phyloP scores from a whole-genome alignment of 2,329 filamentous ascomycete genomes.

The Rhynchosporium agropyri region DNA sequence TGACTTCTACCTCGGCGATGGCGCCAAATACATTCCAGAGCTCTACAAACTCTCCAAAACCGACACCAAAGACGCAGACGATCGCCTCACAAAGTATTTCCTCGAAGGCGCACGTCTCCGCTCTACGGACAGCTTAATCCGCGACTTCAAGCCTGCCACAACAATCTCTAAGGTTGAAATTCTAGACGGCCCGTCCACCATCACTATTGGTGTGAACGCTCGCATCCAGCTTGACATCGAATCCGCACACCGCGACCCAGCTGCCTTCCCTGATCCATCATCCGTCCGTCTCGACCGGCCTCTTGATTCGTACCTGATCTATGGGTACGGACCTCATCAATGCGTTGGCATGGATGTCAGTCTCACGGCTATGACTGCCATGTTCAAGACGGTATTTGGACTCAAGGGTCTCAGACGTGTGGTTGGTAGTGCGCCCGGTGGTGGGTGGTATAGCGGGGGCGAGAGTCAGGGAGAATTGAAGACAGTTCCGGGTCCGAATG shows the following conservation, averaged over 20 bases:
- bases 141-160: conserved; percentile 41
- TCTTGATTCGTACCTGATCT: conserved; percentile 65
- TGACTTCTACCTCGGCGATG: conserved; percentile 69
- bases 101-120: conserved; percentile 72
- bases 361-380: conserved; percentile 60
- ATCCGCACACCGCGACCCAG: conserved; percentile 57
- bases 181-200: conserved; percentile 53
- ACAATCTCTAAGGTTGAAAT: conserved; percentile 50
- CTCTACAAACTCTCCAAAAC: conserved; percentile 62
- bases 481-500: conserved; percentile 28
- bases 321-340: conserved; percentile 63
- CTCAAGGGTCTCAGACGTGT: conserved; percentile 33
- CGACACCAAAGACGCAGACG: conserved; percentile 59
- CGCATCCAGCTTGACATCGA: conserved; percentile 66
- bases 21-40: conserved; percentile 58
- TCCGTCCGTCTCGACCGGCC: conserved; percentile 65
- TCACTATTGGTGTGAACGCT: conserved; percentile 57
- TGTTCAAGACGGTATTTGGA: conserved; percentile 38
- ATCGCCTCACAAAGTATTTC: conserved; percentile 65
- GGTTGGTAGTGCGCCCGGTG: conserved; percentile 26
- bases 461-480: conserved; percentile 43
- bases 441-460: conserved; percentile 24
- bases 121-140: conserved; percentile 63
- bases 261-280: conserved; percentile 62
- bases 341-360: conserved; percentile 64